These are phyloP conservation scores for Rhizophora mangle DNA, from an alignment of 345 rosid species.

Conservation along the genomic window DNA sequence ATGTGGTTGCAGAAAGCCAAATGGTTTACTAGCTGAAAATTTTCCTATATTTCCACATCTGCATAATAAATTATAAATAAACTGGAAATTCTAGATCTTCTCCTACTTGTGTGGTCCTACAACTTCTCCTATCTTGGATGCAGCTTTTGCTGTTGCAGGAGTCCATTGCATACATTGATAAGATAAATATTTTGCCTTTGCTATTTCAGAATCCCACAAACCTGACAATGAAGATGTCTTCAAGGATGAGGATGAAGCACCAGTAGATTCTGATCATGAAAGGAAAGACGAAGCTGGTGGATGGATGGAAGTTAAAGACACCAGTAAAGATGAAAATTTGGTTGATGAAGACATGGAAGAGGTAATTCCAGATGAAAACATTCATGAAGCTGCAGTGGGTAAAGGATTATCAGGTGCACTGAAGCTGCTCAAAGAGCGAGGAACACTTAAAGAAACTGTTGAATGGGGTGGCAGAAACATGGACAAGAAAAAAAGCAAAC, in stretches of 20 bases:
- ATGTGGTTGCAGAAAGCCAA: background rate
- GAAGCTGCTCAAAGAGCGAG: slow-evolving; percentile 81
- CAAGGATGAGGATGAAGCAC: slow-evolving; percentile 88
- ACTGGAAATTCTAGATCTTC: background rate
- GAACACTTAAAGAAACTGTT: slow-evolving; percentile 78
- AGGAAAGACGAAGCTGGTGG: slow-evolving; percentile 56
- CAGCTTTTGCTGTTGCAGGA: background rate
- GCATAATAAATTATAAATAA: background rate
- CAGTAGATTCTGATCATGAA: slow-evolving; percentile 47
- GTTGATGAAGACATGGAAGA: slow-evolving; percentile 52
- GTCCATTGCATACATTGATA: background rate
- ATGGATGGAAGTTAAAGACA: slow-evolving; percentile 57
- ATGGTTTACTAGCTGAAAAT: background rate
- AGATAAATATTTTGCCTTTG: slow-evolving; percentile 14
- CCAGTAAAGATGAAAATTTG: slow-evolving; percentile 42
- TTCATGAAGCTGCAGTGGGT: slow-evolving; percentile 86
- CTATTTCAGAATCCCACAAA: slow-evolving; percentile 55
- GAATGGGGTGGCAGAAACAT: slow-evolving; percentile 99
- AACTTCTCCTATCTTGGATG: background rate
- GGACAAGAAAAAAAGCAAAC: slow-evolving; percentile 99
- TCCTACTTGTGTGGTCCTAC: background rate
- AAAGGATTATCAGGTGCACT: slow-evolving; percentile 88
- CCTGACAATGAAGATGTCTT: slow-evolving; percentile 75
- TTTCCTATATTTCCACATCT: background rate
- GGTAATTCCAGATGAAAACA: slow-evolving; percentile 66